These are phyloP conservation scores for Diaporthe sp. DNA, from an alignment of 2,329 filamentous ascomycete species.

Conservation along the genomic window DNA sequence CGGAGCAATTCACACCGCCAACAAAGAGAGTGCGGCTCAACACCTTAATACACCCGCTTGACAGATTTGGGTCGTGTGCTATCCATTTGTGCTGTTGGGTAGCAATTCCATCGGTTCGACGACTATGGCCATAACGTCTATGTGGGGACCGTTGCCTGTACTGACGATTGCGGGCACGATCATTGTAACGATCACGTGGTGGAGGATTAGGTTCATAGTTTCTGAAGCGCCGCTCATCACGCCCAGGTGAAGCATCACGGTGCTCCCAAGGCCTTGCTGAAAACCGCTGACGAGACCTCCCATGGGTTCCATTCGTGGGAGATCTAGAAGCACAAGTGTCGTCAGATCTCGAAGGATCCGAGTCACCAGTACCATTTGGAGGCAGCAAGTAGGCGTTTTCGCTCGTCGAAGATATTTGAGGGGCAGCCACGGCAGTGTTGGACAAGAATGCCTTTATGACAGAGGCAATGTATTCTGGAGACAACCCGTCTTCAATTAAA, in stretches of 20 bases:
- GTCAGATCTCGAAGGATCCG: constrained; percentile 49
- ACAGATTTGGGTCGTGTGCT: constrained; percentile 80
- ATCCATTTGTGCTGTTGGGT: constrained; percentile 73
- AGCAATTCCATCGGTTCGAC: constrained; percentile 51
- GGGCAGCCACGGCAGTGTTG: constrained; percentile 46
- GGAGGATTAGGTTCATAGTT: constrained; percentile 76
- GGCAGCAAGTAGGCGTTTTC: constrained; percentile 53
- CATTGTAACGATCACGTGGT: constrained; percentile 69
- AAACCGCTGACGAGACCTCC: constrained; percentile 82
- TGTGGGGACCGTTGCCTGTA: constrained; percentile 91
- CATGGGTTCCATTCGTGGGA: constrained; percentile 63
- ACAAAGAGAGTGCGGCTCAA: constrained; percentile 96
- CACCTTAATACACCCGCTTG: constrained; percentile 86
- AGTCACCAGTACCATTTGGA: constrained; percentile 42
- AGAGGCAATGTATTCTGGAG: constrained; percentile 79
- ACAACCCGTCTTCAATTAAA: constrained; percentile 78
- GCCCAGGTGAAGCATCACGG: constrained; percentile 71
- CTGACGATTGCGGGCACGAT: constrained; percentile 62
- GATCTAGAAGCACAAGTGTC: constrained; percentile 73
- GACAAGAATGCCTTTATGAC: constrained; percentile 63
- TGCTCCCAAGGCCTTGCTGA: constrained; percentile 79
- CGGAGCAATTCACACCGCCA: constrained; percentile 89
- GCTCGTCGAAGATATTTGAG: constrained; percentile 49
- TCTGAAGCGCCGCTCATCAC: constrained; percentile 76
- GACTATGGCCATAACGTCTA: constrained; percentile 73